A percentile compares a stretch with the other conserved stretches of the same genome.
phyloP scores from a whole-genome alignment of 2,329 filamentous ascomycete genomes.

The Furcasterigmium sp. region DNA sequence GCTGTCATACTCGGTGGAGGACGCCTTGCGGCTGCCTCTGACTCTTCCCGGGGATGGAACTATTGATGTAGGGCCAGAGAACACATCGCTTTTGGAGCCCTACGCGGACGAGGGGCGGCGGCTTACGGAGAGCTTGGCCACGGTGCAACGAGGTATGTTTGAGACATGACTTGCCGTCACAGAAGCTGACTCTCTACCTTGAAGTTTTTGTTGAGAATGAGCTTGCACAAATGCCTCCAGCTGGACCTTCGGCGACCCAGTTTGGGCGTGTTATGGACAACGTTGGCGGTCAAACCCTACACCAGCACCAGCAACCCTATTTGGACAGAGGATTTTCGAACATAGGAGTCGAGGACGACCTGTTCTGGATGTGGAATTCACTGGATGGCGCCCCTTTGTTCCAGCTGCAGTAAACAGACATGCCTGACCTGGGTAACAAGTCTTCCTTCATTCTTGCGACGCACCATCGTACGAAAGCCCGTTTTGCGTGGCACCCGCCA shows the following conservation, averaged over 20 bases:
- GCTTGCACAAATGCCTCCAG: background rate
- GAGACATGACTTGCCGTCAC: background rate
- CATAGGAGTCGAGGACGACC: background rate
- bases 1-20: background rate
- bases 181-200: background rate
- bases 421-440: background rate
- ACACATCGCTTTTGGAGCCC: background rate
- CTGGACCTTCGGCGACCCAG: background rate
- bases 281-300: background rate
- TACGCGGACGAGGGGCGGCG: background rate
- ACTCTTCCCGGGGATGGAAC: background rate
- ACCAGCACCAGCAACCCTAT: background rate
- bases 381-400: background rate
- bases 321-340: background rate
- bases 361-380: background rate
- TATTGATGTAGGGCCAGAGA: background rate
- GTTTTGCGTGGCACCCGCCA: background rate
- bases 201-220: background rate
- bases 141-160: background rate
- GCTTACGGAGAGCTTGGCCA: background rate
- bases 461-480: background rate
- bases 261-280: background rate
- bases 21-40: background rate
- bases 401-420: background rate
- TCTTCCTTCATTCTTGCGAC: no score